Conservation (phyloP, 352 stramenopile species). For the Globisporangium carolinianum region DNA sequence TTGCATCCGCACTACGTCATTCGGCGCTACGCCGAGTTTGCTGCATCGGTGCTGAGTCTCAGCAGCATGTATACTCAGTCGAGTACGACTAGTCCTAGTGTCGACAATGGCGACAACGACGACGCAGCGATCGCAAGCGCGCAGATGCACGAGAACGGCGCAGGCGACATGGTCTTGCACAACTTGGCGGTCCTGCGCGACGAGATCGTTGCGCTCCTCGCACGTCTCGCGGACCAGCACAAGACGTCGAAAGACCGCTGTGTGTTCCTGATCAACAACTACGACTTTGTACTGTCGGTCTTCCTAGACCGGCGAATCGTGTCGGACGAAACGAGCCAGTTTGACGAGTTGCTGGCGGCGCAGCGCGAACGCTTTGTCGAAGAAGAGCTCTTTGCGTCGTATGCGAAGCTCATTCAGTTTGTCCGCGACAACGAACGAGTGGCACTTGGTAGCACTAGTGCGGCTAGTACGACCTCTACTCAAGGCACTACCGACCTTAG, state of each 20-base stretch:
- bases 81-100: slow-evolving; percentile 4
- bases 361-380: slow-evolving; percentile 97
- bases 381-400: slow-evolving; percentile 91
- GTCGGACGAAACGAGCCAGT: slow-evolving; percentile 92
- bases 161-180: slow-evolving; percentile 92
- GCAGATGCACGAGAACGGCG: slow-evolving; percentile 77
- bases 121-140: slow-evolving; percentile 40
- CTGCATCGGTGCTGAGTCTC: slow-evolving; percentile 93
- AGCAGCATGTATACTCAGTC: slow-evolving; percentile 68
- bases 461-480: background rate
- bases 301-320: slow-evolving; percentile 93
- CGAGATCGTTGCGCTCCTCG: slow-evolving; percentile 73
- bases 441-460: slow-evolving; percentile 29
- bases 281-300: slow-evolving; percentile 93
- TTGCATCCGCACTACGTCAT: slow-evolving; percentile 97
- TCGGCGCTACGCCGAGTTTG: slow-evolving; percentile 95
- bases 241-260: slow-evolving; percentile 90
- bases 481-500: no score
- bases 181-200: slow-evolving; percentile 84
- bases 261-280: slow-evolving; percentile 99
- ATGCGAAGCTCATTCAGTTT: slow-evolving; percentile 97
- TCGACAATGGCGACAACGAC: slow-evolving; percentile 5
- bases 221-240: slow-evolving; percentile 89
- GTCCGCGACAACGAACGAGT: slow-evolving; percentile 92
- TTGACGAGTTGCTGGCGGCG: slow-evolving; percentile 90